phyloP scores from a whole-genome alignment of 345 rosid species.

The Mangifera indica region DNA sequence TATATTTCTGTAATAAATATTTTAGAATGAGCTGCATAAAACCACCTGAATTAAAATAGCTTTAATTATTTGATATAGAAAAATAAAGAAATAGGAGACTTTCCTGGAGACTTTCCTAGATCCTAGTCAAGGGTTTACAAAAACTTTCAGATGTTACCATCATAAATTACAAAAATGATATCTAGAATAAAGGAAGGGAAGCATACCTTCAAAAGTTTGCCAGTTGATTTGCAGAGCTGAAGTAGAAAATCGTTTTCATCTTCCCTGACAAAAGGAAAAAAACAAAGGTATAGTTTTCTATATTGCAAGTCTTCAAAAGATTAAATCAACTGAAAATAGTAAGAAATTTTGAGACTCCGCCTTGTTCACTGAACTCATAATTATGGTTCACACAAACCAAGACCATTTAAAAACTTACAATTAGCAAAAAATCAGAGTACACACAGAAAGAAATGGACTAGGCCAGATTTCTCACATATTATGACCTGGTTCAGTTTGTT shows the following conservation, averaged over 20 bases:
- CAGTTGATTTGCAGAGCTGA: constrained; percentile 76
- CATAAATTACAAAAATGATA: not conserved
- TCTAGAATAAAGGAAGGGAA: not conserved
- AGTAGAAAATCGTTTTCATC: constrained; percentile 80
- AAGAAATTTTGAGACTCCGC: not conserved
- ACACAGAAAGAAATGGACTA: not conserved
- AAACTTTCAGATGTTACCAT: not conserved
- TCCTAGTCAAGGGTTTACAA: not conserved
- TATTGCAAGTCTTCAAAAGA: not conserved
- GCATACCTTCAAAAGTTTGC: constrained; percentile 80
- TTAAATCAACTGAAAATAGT: not conserved
- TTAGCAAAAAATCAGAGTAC: not conserved
- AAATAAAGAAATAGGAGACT: no score
- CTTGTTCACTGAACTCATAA: not conserved
- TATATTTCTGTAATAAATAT: no score
- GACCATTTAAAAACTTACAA: not conserved
- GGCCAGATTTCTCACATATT: not conserved
- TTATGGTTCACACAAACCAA: not conserved
- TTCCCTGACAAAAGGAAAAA: constrained; percentile 50
- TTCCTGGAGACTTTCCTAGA: no score
- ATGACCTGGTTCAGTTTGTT: no score
- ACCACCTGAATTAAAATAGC: no score
- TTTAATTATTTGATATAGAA: no score
- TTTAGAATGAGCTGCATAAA: no score
- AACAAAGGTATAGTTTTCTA: not conserved